These are phyloP conservation scores for Azolla pinnata DNA, from an alignment of 75 land plant genomes.

Conservation along the genomic window DNA sequence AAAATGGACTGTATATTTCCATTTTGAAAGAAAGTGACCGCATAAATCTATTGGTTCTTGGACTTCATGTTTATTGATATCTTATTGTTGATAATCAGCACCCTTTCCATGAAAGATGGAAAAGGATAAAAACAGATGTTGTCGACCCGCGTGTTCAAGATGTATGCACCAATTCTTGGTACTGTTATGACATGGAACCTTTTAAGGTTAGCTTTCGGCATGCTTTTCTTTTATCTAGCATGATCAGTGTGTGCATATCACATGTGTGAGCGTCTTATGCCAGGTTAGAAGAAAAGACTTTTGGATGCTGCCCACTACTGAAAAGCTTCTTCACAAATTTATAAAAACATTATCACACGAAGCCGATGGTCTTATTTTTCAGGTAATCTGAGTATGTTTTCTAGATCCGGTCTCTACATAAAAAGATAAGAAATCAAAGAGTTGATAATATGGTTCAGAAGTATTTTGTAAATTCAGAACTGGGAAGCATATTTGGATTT, in stretches of 20 bases:
- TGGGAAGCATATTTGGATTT: no score
- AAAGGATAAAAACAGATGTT: slow-evolving; percentile 68
- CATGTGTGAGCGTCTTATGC: neutral
- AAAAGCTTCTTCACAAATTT: slow-evolving; percentile 58
- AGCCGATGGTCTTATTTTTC: slow-evolving; percentile 95
- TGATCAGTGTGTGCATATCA: neutral
- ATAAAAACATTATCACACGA: slow-evolving; percentile 79
- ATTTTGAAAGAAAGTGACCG: no score
- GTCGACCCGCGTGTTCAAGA: slow-evolving; percentile 67
- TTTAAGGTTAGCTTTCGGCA: slow-evolving; percentile 45
- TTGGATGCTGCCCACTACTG: slow-evolving; percentile 72
- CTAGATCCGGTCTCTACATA: no score
- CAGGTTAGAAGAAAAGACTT: slow-evolving; percentile 88
- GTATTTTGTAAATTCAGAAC: no score
- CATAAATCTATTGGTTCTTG: neutral
- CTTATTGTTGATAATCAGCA: slow-evolving; percentile 26
- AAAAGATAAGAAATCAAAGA: no score
- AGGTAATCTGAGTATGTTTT: no score
- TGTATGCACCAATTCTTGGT: slow-evolving; percentile 29
- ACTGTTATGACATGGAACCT: slow-evolving; percentile 68
- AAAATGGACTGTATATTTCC: no score
- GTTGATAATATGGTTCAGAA: no score
- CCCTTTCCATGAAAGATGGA: slow-evolving; percentile 82
- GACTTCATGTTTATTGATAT: neutral
- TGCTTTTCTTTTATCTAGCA: neutral